phyloP scores from a whole-genome alignment of 768 basidiomycete genomes.

The Suillus brevipes region DNA sequence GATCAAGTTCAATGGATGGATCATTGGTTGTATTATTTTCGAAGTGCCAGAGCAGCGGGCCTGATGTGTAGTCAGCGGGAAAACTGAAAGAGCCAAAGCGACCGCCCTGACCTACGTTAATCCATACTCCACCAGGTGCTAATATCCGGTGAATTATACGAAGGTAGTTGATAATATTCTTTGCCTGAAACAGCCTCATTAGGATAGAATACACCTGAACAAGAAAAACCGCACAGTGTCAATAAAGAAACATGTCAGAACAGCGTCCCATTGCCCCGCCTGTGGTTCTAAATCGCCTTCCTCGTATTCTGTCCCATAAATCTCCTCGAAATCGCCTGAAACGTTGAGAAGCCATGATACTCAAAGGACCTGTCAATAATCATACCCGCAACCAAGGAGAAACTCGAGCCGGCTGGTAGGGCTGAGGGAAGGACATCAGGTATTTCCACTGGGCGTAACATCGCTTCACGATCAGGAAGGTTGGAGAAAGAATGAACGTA shows the following conservation, averaged over 20 bases:
- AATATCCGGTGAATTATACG: constrained; percentile 83
- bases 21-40: constrained; percentile 86
- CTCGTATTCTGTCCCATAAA: constrained; percentile 63
- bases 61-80: constrained; percentile 34
- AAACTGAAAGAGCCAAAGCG: not conserved
- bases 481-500: constrained; percentile 95
- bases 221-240: constrained; percentile 66
- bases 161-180: constrained; percentile 89
- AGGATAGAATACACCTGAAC: not conserved
- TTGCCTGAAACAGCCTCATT: constrained; percentile 52
- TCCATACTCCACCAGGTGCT: constrained; percentile 86
- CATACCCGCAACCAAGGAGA: constrained; percentile 84
- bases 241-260: constrained; percentile 96
- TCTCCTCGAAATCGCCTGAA: constrained; percentile 88
- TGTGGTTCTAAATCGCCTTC: constrained; percentile 62
- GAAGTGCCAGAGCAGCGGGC: constrained; percentile 96
- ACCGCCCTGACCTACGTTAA: constrained; percentile 67
- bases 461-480: constrained; percentile 51
- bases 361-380: not conserved
- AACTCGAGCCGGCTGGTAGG: constrained; percentile 62
- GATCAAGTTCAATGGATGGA: constrained; percentile 79
- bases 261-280: constrained; percentile 79
- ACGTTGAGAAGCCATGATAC: constrained; percentile 8
- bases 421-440: constrained; percentile 84
- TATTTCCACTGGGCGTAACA: constrained; percentile 69